A percentile compares a stretch with the other conserved stretches of the same genome.
Evolutionary conservation across 352 stramenopile genomes (phyloP).

Genomic region (Globisporangium lucens): DNA sequence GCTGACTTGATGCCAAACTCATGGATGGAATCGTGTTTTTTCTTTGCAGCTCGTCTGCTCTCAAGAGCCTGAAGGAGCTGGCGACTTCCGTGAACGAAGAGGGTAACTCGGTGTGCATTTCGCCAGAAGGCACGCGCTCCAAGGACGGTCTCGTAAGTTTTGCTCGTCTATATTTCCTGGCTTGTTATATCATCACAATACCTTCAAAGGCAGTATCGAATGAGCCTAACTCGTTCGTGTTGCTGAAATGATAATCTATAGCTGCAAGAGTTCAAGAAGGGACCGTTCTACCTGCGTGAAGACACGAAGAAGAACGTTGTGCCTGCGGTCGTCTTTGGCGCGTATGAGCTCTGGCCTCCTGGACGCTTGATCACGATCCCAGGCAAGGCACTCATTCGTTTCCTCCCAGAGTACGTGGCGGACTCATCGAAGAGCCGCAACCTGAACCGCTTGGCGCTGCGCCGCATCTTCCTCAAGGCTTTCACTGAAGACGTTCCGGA

Average conservation of each 20-base stretch:
- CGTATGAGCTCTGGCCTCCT: conserved; percentile 79
- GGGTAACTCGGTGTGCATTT: conserved; percentile 79
- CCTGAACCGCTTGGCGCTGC: conserved; percentile 75
- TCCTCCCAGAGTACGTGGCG: conserved; percentile 64
- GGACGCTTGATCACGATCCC: conserved; percentile 69
- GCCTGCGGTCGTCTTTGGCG: conserved; percentile 72
- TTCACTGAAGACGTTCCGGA: conserved; percentile 71
- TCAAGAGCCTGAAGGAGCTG: conserved; percentile 70
- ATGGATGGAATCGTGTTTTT: background rate
- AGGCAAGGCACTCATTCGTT: conserved; percentile 72
- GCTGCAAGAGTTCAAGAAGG: conserved; percentile 88
- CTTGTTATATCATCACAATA: background rate
- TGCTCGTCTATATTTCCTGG: background rate
- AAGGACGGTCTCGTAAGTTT: conserved; percentile 64
- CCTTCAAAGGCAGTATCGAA: background rate
- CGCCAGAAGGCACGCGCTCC: conserved; percentile 78
- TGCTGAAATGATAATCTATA: conserved; percentile 15
- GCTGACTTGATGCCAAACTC: background rate
- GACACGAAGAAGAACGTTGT: conserved; percentile 83
- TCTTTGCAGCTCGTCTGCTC: conserved; percentile 36
- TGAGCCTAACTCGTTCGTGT: conserved; percentile 4
- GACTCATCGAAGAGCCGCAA: conserved; percentile 75
- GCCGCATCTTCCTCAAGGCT: conserved; percentile 73
- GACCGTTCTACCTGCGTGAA: conserved; percentile 80
- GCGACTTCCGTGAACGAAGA: conserved; percentile 64